phyloP scores from a whole-genome alignment of 1,139 yeast species.

The Kluyveromyces sp. region DNA sequence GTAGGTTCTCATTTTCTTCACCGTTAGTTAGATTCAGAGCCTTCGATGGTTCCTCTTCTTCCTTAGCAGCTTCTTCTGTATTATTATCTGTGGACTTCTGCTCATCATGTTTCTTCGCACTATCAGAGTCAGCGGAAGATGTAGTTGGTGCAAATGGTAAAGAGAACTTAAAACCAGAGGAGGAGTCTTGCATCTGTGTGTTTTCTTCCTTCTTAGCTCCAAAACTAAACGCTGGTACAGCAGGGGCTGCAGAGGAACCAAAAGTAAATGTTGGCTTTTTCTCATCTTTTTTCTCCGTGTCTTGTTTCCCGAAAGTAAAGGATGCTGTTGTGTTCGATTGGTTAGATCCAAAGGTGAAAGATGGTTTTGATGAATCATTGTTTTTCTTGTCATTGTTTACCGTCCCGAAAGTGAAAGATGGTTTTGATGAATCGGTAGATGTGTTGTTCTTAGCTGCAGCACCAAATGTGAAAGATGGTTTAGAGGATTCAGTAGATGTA shows the following conservation, averaged over 20 bases:
- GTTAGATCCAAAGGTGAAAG: slow-evolving; percentile 10
- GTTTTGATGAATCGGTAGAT: slow-evolving; percentile 8
- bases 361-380: slow-evolving; percentile 14
- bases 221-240: slow-evolving; percentile 18
- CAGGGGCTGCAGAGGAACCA: slow-evolving; percentile 18
- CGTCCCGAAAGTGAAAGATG: slow-evolving; percentile 26
- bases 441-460: slow-evolving; percentile 6
- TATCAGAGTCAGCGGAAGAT: slow-evolving; percentile 7
- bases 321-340: slow-evolving; percentile 18
- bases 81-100: slow-evolving; percentile 32
- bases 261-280: slow-evolving; percentile 23
- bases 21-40: slow-evolving; percentile 59
- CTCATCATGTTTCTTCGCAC: slow-evolving; percentile 23
- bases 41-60: slow-evolving; percentile 40
- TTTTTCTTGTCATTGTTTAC: slow-evolving; percentile 6
- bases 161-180: slow-evolving; percentile 27
- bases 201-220: slow-evolving; percentile 9
- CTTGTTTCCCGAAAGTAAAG: slow-evolving; percentile 27
- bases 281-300: slow-evolving; percentile 6
- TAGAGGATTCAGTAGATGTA: slow-evolving; percentile 5
- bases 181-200: slow-evolving; percentile 8
- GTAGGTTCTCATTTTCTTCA: slow-evolving; percentile 70
- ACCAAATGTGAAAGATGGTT: slow-evolving; percentile 15
- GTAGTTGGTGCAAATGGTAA: slow-evolving; percentile 23
- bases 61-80: slow-evolving; percentile 31